A percentile compares a stretch with the other conserved stretches of the same genome.
These are phyloP conservation scores for Microbotryomycetes sp. DNA, from an alignment of 1,284 basidiomycete species.

Conservation along the genomic window DNA sequence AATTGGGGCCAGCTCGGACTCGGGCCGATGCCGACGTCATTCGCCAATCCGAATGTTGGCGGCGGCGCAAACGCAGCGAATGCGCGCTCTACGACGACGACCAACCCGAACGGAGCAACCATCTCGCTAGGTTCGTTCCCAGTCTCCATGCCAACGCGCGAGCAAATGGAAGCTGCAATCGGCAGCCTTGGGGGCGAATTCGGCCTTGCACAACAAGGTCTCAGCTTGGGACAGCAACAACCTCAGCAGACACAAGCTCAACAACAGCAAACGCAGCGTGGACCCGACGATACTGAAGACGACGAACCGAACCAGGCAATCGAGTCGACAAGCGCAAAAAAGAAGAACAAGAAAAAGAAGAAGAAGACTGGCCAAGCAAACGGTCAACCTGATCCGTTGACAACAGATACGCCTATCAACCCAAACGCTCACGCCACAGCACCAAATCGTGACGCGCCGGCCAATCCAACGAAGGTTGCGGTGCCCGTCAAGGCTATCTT, in stretches of 20 bases:
- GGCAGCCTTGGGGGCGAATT: conserved; percentile 23
- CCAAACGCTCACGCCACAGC: neutral
- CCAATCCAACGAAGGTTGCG: neutral
- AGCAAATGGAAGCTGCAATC: conserved; percentile 32
- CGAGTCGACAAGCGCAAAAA: conserved; percentile 3
- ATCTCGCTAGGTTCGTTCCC: conserved; percentile 36
- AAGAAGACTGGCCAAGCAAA: conserved; percentile 42
- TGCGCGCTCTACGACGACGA: conserved; percentile 10
- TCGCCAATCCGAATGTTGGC: conserved; percentile 9
- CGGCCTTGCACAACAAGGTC: conserved; percentile 42
- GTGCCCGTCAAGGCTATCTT: neutral
- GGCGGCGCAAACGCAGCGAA: conserved; percentile 7
- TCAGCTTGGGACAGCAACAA: conserved; percentile 20
- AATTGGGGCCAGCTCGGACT: conserved; percentile 36
- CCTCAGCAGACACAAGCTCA: conserved; percentile 5
- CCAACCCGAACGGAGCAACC: conserved; percentile 23
- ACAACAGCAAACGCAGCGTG: neutral
- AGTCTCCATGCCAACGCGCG: conserved; percentile 32
- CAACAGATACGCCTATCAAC: conserved; percentile 5
- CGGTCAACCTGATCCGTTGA: conserved; percentile 28
- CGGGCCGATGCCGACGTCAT: conserved; percentile 14
- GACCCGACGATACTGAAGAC: conserved; percentile 9
- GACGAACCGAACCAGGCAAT: conserved; percentile 12
- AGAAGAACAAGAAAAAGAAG: conserved; percentile 49
- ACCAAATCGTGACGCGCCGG: neutral